phyloP scores from a whole-genome alignment of 169 alveolate genomes.

The Plasmodium coatneyi region DNA sequence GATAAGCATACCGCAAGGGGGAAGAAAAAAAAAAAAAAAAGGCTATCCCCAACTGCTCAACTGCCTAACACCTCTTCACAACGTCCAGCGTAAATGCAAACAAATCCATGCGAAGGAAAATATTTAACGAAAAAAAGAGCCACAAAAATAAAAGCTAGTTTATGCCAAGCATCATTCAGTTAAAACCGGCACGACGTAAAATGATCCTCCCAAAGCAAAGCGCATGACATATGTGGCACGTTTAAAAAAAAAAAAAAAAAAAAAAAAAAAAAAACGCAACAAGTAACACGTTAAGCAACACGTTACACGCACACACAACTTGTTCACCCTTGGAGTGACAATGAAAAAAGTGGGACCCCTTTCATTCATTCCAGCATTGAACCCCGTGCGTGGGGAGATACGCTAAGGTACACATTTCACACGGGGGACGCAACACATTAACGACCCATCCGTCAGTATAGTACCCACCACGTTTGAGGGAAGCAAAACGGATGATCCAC shows the following conservation, averaged over 20 bases:
- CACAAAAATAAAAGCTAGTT: neutral
- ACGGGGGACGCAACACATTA: neutral
- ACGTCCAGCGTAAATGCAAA: neutral
- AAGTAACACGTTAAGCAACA: neutral
- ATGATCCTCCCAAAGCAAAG: neutral
- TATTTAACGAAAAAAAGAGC: neutral
- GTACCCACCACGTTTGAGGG: neutral
- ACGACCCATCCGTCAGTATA: neutral
- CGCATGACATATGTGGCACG: neutral
- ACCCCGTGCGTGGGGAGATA: neutral
- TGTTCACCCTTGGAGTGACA: neutral
- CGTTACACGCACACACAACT: neutral
- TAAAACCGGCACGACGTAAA: neutral
- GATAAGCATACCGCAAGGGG: neutral
- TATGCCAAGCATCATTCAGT: neutral
- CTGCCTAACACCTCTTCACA: neutral
- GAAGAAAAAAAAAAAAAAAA: neutral
- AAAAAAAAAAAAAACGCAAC: no score
- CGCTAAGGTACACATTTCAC: neutral
- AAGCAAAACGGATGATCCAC: neutral
- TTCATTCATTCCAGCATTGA: neutral
- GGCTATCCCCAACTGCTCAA: neutral
- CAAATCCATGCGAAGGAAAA: neutral
- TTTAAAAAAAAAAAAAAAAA: no score
- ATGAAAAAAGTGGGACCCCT: neutral